These are phyloP conservation scores for Heterococcus sp. DNA, from an alignment of 108 stramenopile genomes.

Conservation along the genomic window DNA sequence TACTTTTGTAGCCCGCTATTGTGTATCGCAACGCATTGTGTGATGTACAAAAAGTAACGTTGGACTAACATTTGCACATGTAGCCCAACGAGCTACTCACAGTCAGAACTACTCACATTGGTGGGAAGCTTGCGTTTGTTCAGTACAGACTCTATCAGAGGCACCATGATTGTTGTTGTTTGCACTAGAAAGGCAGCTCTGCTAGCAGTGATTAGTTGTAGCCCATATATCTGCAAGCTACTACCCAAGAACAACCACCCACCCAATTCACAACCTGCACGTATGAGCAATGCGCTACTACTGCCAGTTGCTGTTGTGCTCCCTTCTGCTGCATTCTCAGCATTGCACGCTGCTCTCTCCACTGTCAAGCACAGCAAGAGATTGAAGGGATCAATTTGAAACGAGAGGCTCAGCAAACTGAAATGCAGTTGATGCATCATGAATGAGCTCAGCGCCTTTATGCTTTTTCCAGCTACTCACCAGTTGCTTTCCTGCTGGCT, in stretches of 20 bases:
- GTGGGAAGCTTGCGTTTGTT: conserved; percentile 4
- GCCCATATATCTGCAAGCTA: conserved; percentile 40
- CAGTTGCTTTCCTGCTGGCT: background rate
- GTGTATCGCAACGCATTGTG: too few relatives aligned
- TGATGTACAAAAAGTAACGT: too few relatives aligned
- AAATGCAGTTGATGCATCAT: too few relatives aligned
- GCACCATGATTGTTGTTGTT: conserved; percentile 33
- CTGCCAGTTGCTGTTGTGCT: background rate
- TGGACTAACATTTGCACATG: too few relatives aligned
- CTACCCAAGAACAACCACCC: conserved; percentile 28
- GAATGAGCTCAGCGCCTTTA: too few relatives aligned
- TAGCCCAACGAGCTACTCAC: background rate
- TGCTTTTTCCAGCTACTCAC: too few relatives aligned
- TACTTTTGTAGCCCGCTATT: too few relatives aligned
- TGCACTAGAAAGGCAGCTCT: conserved; percentile 44
- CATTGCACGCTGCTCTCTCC: too few relatives aligned
- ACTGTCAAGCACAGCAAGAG: too few relatives aligned
- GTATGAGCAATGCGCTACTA: background rate
- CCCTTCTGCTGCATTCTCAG: background rate
- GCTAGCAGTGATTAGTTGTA: conserved; percentile 25
- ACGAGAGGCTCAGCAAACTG: too few relatives aligned
- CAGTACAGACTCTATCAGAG: conserved; percentile 23
- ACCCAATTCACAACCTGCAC: conserved; percentile 26
- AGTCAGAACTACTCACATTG: background rate
- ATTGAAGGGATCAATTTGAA: too few relatives aligned